Evolutionary conservation across 2,329 filamentous ascomycete genomes (phyloP), one percentile per base, ranked within the genome.

Genomic region (Paradendryphiella salina): DNA sequence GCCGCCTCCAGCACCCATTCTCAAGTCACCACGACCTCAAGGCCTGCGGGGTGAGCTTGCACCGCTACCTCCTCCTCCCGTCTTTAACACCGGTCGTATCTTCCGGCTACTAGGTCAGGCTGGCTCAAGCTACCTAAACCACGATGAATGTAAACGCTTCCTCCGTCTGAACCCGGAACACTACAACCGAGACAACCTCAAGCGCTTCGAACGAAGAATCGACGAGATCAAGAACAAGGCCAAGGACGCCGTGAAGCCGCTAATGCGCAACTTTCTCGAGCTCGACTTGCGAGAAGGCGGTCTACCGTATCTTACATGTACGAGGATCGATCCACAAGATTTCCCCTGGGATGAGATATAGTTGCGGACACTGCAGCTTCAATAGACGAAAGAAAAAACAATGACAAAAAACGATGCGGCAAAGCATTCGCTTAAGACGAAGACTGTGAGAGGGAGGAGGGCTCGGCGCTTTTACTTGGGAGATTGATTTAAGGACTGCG

Each of bases 141-240:
- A 93, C 70, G 91, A 96, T 59, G 92, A 96, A 59, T 88, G 93
- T 69, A 96, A 96, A 73, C 84, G 85, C 17, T 96, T 96, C 65
- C 80, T 96, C 44, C 95, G 96, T 71, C 77, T 93, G 17, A 86
- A 84, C 9, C 88, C 90, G 0, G 88, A 94, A 15, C 74, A 93
- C 6, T 96, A 96, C 75, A 90, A 83, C 36, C 82, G 92, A 14
- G 92, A 96, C n/a, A 93, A 90, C 56, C 74, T 96, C 40, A 84
- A 87, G 54, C 81, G 88, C 3, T 96, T 96, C 61, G 93, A 96
- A 77, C 85, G 88, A 65, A 82, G 90, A 48, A 82, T 96, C 60
- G 90, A 96, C 52, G 92, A 96, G 77, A 79, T 96, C 46, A 96
- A 96, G 76, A 82, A 82, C 48, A 82, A 93, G 67, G 93, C 92